Evolutionary conservation across 2,329 filamentous ascomycete genomes (phyloP).

Genomic region (Xylaria hypoxylon): DNA sequence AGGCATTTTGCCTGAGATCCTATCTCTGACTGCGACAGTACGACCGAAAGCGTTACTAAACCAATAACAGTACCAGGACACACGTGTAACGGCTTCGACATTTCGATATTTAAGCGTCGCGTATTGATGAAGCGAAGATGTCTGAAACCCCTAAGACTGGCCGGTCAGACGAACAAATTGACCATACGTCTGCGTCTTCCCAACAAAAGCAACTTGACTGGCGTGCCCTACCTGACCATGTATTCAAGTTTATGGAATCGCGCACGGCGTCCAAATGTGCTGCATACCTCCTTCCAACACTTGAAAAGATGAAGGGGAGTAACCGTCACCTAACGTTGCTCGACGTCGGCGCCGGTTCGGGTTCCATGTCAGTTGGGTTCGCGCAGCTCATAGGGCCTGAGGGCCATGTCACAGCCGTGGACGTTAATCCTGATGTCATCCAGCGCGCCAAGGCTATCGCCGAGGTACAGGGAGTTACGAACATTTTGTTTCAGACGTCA

Average conservation of each 20-base stretch:
- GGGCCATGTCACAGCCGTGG: slow-evolving; percentile 54
- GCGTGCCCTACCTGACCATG: slow-evolving; percentile 28
- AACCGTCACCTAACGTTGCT: slow-evolving; percentile 51
- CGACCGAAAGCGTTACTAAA: too few relatives aligned
- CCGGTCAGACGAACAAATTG: too few relatives aligned
- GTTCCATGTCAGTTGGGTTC: slow-evolving; percentile 55
- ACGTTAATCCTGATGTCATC: slow-evolving; percentile 32
- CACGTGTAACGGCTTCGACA: too few relatives aligned
- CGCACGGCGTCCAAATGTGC: slow-evolving; percentile 40
- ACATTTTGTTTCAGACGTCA: slow-evolving; percentile 46
- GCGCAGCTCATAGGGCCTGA: slow-evolving; percentile 51
- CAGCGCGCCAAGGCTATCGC: slow-evolving; percentile 8
- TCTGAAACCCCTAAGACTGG: too few relatives aligned
- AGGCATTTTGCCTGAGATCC: too few relatives aligned
- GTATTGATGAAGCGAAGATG: too few relatives aligned
- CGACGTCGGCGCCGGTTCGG: slow-evolving; percentile 57
- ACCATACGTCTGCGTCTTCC: too few relatives aligned
- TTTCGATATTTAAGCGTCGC: too few relatives aligned
- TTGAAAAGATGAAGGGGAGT: slow-evolving; percentile 37
- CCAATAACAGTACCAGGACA: too few relatives aligned
- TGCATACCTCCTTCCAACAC: slow-evolving; percentile 50
- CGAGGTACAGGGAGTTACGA: slow-evolving; percentile 16
- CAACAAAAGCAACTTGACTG: too few relatives aligned
- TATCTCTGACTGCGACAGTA: too few relatives aligned
- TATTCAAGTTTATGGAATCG: slow-evolving; percentile 32